Base-by-base conservation (phyloP, 2,329 filamentous ascomycete genomes). In the Saccharata proteae region DNA sequence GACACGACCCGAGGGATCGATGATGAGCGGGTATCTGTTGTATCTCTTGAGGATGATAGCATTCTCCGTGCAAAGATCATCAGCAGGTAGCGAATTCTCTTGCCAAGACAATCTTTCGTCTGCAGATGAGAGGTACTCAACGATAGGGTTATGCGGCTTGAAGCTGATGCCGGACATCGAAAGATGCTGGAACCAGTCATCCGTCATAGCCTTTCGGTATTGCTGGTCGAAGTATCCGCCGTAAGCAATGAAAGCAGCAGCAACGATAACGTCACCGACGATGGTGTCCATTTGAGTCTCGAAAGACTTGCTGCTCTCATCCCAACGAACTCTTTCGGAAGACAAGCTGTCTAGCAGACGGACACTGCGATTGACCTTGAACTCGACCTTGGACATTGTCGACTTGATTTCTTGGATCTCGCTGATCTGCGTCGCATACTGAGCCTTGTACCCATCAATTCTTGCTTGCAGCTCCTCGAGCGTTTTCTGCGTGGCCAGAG, bases 11-110 rank as follows among this genome's bases (percentile, higher is more conserved):
- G 90, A 96, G 1, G 92, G 92, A 56, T 98, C 90, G 53, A 98
- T 93, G 56, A 98, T 96, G 38, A 98, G 72, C 26, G 92, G 90
- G 55, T 98, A 98, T 41, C 90, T 75, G 63, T 98, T 98, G 75
- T 94, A 98, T 36, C 90, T 78, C 65, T 96, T 85, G 38, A 98
- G 72, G 43, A 98, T 80, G 49, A 98, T 94, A 26, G 92, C 90
- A 49, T 98, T 98, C 58, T 98, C 90, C 0, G 90, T 98, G 67
- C 90, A 98, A 23, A 98, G 71, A 51, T 98, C 90, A 52, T 98
- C 90, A 4, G 94, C 88, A 2, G 92, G 90, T 29, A 98, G 64
- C 11, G 79, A 79, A 52, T 98, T 83, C 46, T 86, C 80, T 61
- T 98, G 92, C 90, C 90, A 98, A 40, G 80, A 74, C 19, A 98